Conservation (phyloP, 352 stramenopile species). For the Pythium grandisporangium region DNA sequence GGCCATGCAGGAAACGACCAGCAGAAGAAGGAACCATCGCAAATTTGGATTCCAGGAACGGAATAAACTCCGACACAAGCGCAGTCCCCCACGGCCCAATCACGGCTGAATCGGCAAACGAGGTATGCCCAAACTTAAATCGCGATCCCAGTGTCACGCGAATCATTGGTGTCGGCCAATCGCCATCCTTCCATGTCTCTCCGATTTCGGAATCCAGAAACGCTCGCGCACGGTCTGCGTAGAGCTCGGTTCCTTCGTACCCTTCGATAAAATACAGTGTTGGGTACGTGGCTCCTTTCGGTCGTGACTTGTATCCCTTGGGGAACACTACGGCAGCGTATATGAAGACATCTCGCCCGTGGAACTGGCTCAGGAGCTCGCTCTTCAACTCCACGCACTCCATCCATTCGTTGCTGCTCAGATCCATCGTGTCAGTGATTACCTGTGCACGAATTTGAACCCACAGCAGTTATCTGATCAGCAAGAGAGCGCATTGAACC, state of each 20-base stretch:
- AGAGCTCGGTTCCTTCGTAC: constrained; percentile 60
- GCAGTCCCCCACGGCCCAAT: constrained; percentile 69
- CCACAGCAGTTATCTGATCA: no score
- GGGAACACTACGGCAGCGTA: constrained; percentile 54
- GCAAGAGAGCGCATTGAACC: no score
- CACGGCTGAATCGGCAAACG: constrained; percentile 49
- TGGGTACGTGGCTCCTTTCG: constrained; percentile 18
- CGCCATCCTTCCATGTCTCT: constrained; percentile 35
- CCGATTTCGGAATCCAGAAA: constrained; percentile 67
- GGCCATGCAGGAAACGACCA: constrained; percentile 57
- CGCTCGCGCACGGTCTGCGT: constrained; percentile 37
- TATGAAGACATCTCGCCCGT: constrained; percentile 58
- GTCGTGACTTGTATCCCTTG: constrained; percentile 29
- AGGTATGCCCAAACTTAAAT: constrained; percentile 71
- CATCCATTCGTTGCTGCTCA: constrained; percentile 41
- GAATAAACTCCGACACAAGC: constrained; percentile 62
- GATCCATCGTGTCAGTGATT: constrained; percentile 23
- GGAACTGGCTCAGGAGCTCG: constrained; percentile 53
- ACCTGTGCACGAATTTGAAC: no score
- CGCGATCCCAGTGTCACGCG: constrained; percentile 62
- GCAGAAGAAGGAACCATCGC: constrained; percentile 15
- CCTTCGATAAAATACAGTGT: constrained; percentile 76
- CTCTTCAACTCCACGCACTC: constrained; percentile 65
- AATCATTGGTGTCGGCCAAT: constrained; percentile 52
- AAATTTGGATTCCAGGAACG: constrained; percentile 48